Conservation (phyloP, 1,139 yeast species). For the Meyerozyma athensensis region DNA sequence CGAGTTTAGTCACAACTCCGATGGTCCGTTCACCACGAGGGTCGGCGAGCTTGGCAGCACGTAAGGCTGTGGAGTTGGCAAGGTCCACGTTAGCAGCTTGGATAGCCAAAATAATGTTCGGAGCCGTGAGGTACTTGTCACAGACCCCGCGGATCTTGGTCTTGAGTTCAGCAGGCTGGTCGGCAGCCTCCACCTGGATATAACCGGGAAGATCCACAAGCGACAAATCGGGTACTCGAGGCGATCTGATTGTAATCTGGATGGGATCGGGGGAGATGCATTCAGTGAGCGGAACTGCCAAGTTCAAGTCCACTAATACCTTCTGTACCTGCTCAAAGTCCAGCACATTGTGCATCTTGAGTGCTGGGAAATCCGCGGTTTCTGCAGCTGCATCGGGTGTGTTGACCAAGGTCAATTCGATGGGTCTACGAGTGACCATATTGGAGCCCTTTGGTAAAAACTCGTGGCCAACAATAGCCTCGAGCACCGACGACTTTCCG, state of each 20-base stretch:
- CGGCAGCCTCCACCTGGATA: conserved; percentile 94
- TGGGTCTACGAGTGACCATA: conserved; percentile 95
- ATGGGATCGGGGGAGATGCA: conserved; percentile 91
- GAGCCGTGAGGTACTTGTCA: conserved; percentile 79
- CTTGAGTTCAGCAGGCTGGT: conserved; percentile 85
- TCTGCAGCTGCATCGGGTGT: conserved; percentile 81
- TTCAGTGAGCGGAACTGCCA: conserved; percentile 84
- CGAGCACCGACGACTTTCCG: conserved; percentile 92
- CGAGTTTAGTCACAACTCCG: conserved; percentile 93
- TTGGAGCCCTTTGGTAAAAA: conserved; percentile 91
- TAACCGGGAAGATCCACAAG: conserved; percentile 96
- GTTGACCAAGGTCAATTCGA: conserved; percentile 85
- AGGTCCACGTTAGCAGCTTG: conserved; percentile 97
- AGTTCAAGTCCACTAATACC: conserved; percentile 76
- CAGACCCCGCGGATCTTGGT: conserved; percentile 75
- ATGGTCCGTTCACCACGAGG: conserved; percentile 93
- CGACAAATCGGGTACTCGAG: conserved; percentile 89
- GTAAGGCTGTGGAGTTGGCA: conserved; percentile 90
- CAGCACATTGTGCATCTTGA: conserved; percentile 74
- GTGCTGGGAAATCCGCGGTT: conserved; percentile 89
- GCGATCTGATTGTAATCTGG: conserved; percentile 84
- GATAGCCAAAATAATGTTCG: conserved; percentile 91
- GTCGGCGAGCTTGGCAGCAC: conserved; percentile 90
- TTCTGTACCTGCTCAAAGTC: conserved; percentile 87
- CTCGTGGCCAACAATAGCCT: conserved; percentile 91